These are phyloP conservation scores for Kwoniella dendrophila DNA, from an alignment of 768 basidiomycete species.

Conservation along the genomic window DNA sequence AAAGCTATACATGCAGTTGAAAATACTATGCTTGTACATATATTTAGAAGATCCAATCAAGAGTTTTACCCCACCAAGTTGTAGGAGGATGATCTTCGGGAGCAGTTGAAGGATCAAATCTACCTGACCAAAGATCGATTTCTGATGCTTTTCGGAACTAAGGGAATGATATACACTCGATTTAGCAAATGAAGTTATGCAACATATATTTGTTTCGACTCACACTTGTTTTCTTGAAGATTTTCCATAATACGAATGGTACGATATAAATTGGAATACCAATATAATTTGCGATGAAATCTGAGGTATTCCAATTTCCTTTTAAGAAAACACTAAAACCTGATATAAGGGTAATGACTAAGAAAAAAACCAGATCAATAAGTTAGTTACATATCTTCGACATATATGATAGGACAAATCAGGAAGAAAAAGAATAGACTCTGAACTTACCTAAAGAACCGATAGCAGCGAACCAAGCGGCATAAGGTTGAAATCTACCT, in stretches of 20 bases:
- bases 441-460: slow-evolving; percentile 16
- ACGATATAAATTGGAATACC: slow-evolving; percentile 38
- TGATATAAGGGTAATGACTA: slow-evolving; percentile 39
- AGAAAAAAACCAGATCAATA: no score
- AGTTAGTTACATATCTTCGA: no score
- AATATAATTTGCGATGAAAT: slow-evolving; percentile 44
- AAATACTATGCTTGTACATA: not conserved
- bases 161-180: not conserved
- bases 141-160: slow-evolving; percentile 31
- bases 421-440: not conserved
- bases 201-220: not conserved
- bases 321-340: slow-evolving; percentile 46
- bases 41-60: slow-evolving; percentile 26
- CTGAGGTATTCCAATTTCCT: slow-evolving; percentile 33
- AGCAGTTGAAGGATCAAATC: slow-evolving; percentile 36
- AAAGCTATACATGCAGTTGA: not conserved
- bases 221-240: slow-evolving; percentile 31
- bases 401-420: not conserved
- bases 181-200: not conserved
- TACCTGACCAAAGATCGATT: slow-evolving; percentile 41
- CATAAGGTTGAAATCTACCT: slow-evolving; percentile 34
- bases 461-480: slow-evolving; percentile 30
- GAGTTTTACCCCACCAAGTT: slow-evolving; percentile 18
- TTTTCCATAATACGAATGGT: slow-evolving; percentile 41
- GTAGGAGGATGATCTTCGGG: slow-evolving; percentile 18